Percentiles rank a stretch among this genome's conserved stretches.
These are phyloP conservation scores for Takakia lepidozioides DNA, from an alignment of 225 moss, liverwort and hornwort genomes.

Conservation along the genomic window DNA sequence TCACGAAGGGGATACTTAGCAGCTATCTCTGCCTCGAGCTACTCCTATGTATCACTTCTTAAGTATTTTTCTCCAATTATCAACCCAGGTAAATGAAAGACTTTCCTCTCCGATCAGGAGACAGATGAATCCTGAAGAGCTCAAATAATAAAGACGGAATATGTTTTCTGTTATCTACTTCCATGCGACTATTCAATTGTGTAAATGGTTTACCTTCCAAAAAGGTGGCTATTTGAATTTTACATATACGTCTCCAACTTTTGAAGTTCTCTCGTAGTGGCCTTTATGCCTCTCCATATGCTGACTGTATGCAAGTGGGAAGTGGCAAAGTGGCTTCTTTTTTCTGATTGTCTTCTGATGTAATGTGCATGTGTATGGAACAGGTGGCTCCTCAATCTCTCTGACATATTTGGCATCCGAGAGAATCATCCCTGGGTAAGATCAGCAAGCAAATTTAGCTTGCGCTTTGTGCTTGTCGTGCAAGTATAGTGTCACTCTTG, in stretches of 20 bases:
- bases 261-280: too few species aligned
- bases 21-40: conserved; percentile 82
- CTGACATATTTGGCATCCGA: conserved; percentile 93
- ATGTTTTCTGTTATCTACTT: background rate
- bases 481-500: background rate
- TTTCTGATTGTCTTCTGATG: too few species aligned
- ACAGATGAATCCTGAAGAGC: background rate
- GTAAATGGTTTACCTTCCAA: too few species aligned
- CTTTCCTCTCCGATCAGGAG: background rate
- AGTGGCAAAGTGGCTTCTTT: too few species aligned
- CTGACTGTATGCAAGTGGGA: too few species aligned
- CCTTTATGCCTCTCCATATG: too few species aligned
- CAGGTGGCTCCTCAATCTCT: conserved; percentile 75
- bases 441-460: background rate
- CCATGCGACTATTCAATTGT: too few species aligned
- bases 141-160: background rate
- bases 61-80: conserved; percentile 91
- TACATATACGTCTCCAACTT: too few species aligned
- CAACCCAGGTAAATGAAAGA: conserved; percentile 48
- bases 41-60: conserved; percentile 83
- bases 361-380: too few species aligned
- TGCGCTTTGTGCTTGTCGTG: background rate
- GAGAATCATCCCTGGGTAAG: conserved; percentile 84
- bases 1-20: conserved; percentile 92
- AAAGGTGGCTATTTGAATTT: too few species aligned